Evolutionary conservation across 805 yeast genomes (phyloP), one percentile per base, ranked within the genome.

Genomic region (Wickerhamiella occidentalis): DNA sequence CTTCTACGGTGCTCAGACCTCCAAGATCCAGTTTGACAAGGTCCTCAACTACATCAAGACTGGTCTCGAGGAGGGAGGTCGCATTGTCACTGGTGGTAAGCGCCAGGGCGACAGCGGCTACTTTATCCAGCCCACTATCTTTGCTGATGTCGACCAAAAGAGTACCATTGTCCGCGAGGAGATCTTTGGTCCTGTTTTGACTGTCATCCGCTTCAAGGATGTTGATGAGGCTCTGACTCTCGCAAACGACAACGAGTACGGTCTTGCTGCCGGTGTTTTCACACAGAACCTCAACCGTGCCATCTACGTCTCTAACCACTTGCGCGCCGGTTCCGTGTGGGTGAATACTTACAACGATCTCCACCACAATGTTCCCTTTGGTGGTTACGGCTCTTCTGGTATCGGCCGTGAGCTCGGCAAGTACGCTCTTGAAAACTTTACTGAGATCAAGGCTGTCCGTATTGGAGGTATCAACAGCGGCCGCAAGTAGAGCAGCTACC

Each of bases 141-240:
- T 87, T 64, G 80, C 84, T 56, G 86, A 84, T 62, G 95, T 85
- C 55, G 72, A 72, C 19, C 82, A 80, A 64, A 71, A 78, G 62
- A 79, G 78, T 81, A 71, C 73, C 57, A 79, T 88, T 64, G 86
- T 84, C 58, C 76, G 73, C 65, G 96, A 87, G 65, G 96, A 87
- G 74, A 85, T 87, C 64, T 87, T 88, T 60, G 97, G 97, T 51
- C 97, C 97, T 35, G 92, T 88, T 51, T 90, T 85, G 52, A 79
- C 87, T 19, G 77, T 85, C 52, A 72, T 83, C 60, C 86, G 85
- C 72, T 88, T 88, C 71, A 71, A 73, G 61, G 78, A 85, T 55
- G 79, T 79, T 55, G 95, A 85, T 55, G 94, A 90, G 64, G 95
- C 79, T 47, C 73, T 88, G 48, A 68, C 65, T 51, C 66, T 73